These are phyloP conservation scores for Sclerotinia glacialis DNA, from an alignment of 2,329 filamentous ascomycete genomes.

Conservation along the genomic window DNA sequence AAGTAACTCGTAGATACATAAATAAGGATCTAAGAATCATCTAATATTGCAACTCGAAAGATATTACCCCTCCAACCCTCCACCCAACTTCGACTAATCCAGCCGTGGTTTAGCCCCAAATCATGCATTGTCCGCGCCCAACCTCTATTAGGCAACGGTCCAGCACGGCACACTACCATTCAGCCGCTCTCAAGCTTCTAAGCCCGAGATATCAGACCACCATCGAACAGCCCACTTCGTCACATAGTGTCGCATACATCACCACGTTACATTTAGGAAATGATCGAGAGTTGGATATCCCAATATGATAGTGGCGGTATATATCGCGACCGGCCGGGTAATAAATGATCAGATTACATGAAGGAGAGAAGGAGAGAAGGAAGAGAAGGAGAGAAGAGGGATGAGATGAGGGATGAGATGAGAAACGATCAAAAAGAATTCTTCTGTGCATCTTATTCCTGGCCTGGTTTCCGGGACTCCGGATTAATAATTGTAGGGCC, in stretches of 20 bases:
- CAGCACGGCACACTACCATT: background rate
- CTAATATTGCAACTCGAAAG: background rate
- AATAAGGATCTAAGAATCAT: background rate
- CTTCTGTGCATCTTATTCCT: too few relatives aligned
- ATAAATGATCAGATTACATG: too few relatives aligned
- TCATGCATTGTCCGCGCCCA: background rate
- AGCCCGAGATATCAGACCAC: constrained; percentile 10
- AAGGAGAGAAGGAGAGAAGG: too few relatives aligned
- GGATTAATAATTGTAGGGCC: too few relatives aligned
- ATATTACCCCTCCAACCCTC: background rate
- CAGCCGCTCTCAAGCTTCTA: background rate
- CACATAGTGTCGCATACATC: background rate
- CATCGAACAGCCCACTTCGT: background rate
- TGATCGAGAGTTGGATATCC: background rate
- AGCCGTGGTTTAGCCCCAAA: background rate
- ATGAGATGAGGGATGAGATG: too few relatives aligned
- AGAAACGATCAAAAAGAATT: background rate
- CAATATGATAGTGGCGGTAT: background rate
- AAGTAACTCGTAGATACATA: background rate
- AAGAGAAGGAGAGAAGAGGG: too few relatives aligned
- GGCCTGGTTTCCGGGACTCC: too few relatives aligned
- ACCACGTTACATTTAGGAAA: background rate
- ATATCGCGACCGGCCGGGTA: background rate
- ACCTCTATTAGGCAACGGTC: background rate
- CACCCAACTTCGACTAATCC: background rate